Conservation (phyloP, 495 filamentous ascomycete species). For the Podospora australis region DNA sequence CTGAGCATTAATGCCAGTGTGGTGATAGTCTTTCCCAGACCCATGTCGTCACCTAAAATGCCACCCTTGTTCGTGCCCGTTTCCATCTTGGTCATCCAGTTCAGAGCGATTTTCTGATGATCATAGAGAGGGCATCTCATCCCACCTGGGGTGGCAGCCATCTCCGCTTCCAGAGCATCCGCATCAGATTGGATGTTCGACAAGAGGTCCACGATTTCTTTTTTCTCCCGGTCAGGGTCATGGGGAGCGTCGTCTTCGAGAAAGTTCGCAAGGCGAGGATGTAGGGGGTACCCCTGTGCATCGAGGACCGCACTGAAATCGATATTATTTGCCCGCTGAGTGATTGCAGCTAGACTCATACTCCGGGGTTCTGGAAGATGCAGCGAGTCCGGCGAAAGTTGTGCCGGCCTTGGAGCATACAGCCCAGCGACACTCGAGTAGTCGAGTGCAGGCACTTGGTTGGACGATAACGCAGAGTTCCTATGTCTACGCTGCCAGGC, state of each 20-base stretch:
- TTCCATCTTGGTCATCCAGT: constrained; percentile 81
- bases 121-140: constrained; percentile 67
- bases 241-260: constrained; percentile 37
- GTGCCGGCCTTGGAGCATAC: too few relatives aligned
- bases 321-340: constrained; percentile 17
- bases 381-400: neutral
- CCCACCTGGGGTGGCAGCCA: constrained; percentile 66
- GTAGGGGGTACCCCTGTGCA: constrained; percentile 19
- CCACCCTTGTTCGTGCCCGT: constrained; percentile 71
- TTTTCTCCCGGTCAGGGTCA: constrained; percentile 52
- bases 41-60: constrained; percentile 91
- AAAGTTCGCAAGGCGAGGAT: constrained; percentile 21
- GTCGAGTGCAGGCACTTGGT: too few relatives aligned
- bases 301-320: constrained; percentile 24
- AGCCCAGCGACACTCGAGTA: too few relatives aligned
- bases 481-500: too few relatives aligned
- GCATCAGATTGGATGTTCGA: constrained; percentile 70
- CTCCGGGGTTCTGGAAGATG: neutral
- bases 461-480: too few relatives aligned
- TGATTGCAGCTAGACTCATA: constrained; percentile 14
- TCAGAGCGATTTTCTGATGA: constrained; percentile 77
- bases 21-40: constrained; percentile 91
- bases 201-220: constrained; percentile 62
- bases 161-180: constrained; percentile 56
- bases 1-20: constrained; percentile 77